Evolutionary conservation across 768 basidiomycete species (phyloP), one percentile per base, ranked within the genome.

Genomic region (Amanita phalloides): DNA sequence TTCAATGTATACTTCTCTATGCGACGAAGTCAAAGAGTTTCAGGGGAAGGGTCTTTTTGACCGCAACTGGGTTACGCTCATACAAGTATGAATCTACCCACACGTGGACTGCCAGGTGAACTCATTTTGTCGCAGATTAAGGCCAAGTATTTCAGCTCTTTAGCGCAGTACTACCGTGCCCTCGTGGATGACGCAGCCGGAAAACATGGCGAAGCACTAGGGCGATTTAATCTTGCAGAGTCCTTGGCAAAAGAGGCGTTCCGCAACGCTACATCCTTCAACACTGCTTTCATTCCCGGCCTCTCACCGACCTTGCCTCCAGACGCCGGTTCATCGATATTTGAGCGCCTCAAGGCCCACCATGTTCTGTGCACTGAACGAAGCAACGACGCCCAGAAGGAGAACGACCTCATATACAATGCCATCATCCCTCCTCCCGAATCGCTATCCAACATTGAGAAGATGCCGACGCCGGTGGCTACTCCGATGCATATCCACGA

Each of bases 401-500:
- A 96, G 69, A 98, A 98, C 65, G 95, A 98, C 62, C 79, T 99
- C 48, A 95, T 99, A 57, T 99, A 99, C 71, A 92, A 98, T 62
- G 90, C 90, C 3, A 77, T 94, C 51, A 68, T 92, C 0, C 90
- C 92, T 5, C 70, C 86, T 7, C 74, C 82, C 2, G 89, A 94
- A 35, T 77, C 86, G 0, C 76, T 98, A 1, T 81, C 93, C 0
- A 62, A 68, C 7, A 80, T 99, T 54, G 96, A 98, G 51, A 93
- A 92, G 64, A 74, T 86, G 0, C 67, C 72, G 0, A 74, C 86
- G 0, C 67, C 72, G 1, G 82, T 94, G 4, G 93, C 92, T 2
- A 82, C 82, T 0, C 82, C 91, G 0, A 85, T 96, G 48, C 79
- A 87, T 1, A 99, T 98, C 52, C 94, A 98, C 61, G 94, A 98